Conservation (phyloP, 192 early-diverging fungal species). For the Gamsiella multidivaricata region DNA sequence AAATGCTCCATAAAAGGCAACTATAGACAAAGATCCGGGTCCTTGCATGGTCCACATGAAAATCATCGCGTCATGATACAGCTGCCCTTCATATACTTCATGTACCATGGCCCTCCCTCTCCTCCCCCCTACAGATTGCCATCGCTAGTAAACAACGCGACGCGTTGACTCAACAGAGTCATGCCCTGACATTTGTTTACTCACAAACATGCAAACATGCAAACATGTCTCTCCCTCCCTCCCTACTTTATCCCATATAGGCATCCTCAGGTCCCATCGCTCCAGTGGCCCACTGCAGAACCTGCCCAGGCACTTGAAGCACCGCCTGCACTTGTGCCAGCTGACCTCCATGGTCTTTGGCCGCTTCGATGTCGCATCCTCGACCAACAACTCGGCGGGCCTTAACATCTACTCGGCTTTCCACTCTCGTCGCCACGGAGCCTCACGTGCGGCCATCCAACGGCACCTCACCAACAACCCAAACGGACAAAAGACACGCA, state of each 20-base stretch:
- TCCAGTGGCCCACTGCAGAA: slow-evolving; percentile 53
- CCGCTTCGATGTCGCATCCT: slow-evolving; percentile 61
- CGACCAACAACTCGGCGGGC: slow-evolving; percentile 40
- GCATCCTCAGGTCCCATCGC: slow-evolving; percentile 51
- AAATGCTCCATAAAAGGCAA: background rate
- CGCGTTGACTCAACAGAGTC: slow-evolving; percentile 19
- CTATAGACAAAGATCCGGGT: background rate
- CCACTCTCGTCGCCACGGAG: slow-evolving; percentile 29
- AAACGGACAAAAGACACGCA: slow-evolving; percentile 26
- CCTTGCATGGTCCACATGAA: background rate
- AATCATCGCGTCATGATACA: background rate
- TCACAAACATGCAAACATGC: too few species aligned
- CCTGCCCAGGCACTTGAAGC: slow-evolving; percentile 57
- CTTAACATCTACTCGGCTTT: slow-evolving; percentile 47
- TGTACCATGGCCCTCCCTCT: too few species aligned
- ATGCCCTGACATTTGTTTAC: too few species aligned
- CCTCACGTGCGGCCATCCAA: slow-evolving; percentile 32
- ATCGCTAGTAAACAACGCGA: too few species aligned
- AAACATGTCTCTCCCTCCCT: background rate
- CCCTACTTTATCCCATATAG: slow-evolving; percentile 26
- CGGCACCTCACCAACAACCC: slow-evolving; percentile 23
- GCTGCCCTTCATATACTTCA: too few species aligned
- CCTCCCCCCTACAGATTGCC: too few species aligned
- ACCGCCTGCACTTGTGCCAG: slow-evolving; percentile 65
- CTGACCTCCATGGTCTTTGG: slow-evolving; percentile 66